Evolutionary conservation across 306 rosid genomes (phyloP).

Genomic region (Potentilla sterilis): DNA sequence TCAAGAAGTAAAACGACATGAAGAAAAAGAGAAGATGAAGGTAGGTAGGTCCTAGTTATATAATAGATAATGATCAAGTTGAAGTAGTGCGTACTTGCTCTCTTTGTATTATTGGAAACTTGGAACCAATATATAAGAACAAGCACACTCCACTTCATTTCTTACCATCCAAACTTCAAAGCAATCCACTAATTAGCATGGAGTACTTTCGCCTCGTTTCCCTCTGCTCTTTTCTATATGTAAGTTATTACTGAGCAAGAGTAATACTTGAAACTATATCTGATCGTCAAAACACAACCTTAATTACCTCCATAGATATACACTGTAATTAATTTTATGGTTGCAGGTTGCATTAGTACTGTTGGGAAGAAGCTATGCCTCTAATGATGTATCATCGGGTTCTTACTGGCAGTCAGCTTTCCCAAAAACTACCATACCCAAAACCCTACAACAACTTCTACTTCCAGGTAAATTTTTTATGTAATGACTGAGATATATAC

Average conservation of each 20-base stretch:
- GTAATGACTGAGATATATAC: too few relatives aligned
- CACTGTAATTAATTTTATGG: background rate
- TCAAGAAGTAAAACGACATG: too few relatives aligned
- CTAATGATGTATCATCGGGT: background rate
- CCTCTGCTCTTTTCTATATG: conserved; percentile 11
- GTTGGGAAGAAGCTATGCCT: conserved; percentile 1
- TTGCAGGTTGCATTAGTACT: conserved; percentile 3
- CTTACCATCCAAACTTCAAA: background rate
- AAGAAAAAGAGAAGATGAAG: too few relatives aligned
- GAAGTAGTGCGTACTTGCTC: background rate
- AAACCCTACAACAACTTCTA: conserved; percentile 11
- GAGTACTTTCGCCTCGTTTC: background rate
- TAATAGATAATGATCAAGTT: too few relatives aligned
- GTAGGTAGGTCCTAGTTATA: too few relatives aligned
- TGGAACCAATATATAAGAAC: background rate
- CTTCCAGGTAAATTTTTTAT: conserved; percentile 9
- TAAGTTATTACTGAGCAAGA: background rate
- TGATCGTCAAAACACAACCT: background rate
- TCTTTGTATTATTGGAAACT: background rate
- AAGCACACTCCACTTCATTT: background rate
- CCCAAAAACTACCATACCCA: conserved; percentile 18
- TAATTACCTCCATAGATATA: background rate
- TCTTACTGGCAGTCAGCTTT: conserved; percentile 14
- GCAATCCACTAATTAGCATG: background rate
- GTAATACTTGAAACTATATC: too few relatives aligned